Conservation (phyloP, 2,329 filamentous ascomycete genomes). For the Colletotrichum navitas region DNA sequence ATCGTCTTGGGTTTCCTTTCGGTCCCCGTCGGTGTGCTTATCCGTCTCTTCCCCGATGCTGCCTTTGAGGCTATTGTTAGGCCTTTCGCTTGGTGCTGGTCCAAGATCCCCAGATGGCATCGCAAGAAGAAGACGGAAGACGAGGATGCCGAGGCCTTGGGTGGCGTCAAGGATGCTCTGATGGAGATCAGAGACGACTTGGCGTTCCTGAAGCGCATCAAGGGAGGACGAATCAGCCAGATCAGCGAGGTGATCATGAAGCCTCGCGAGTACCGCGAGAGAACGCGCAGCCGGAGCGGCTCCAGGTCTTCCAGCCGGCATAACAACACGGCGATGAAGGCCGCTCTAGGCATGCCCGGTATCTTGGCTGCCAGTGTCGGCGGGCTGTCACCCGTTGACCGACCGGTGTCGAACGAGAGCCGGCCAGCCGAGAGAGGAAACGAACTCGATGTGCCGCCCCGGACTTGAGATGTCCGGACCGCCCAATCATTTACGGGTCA, state of each 20-base stretch:
- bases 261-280: constrained; percentile 59
- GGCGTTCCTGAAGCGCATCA: constrained; percentile 70
- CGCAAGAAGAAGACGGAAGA: constrained; percentile 40
- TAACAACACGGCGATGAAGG: constrained; percentile 42
- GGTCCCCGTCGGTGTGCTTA: constrained; percentile 73
- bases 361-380: constrained; percentile 44
- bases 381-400: constrained; percentile 40
- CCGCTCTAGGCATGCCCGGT: constrained; percentile 44
- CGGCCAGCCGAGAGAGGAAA: constrained; percentile 14
- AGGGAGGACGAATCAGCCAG: constrained; percentile 70
- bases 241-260: constrained; percentile 70
- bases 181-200: constrained; percentile 72
- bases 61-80: constrained; percentile 43
- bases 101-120: constrained; percentile 41
- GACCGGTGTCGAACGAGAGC: constrained; percentile 24
- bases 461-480: constrained; percentile 5
- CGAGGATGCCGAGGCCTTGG: constrained; percentile 50
- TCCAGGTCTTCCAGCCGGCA: constrained; percentile 41
- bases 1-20: constrained; percentile 75
- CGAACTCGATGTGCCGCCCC: constrained; percentile 15
- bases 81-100: constrained; percentile 35
- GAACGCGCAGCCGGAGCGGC: constrained; percentile 40
- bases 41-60: constrained; percentile 62
- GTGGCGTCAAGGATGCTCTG: constrained; percentile 56
- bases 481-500: not conserved